Evolutionary conservation across 495 filamentous ascomycete species (phyloP), one percentile per base, ranked within the genome.

Genomic region (Apodospora peruviana): DNA sequence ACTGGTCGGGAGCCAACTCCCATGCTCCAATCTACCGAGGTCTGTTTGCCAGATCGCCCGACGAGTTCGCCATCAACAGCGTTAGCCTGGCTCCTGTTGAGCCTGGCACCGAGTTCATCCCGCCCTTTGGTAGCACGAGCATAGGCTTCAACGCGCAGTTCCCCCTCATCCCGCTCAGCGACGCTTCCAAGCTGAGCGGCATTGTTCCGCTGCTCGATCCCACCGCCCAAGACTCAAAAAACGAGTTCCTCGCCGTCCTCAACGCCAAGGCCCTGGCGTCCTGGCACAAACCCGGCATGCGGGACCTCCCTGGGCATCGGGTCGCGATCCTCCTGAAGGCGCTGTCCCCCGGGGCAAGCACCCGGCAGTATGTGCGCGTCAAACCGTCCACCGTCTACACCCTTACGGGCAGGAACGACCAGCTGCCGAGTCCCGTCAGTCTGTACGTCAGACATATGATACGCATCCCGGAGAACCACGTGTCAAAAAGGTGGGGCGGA

Each of bases 241-340:
- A 38, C 34, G 44, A 46, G 20, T 46, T 23, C 32, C 44, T 24
- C 5, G 44, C 44, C 20, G 17, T 38, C 14, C 44, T 46, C 8
- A 12, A 46, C 18, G 12, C 20, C 25, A 32, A 43, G 5, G 17
- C 14, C 1, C 1, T 24, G 19, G 14, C 4, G 10, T 41, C 39
- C 18, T 22, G 39, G 39, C 19, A 24, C 19, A n/a, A 11, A 9
- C 10, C 39, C 14, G 39, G 21, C 5, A 10, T 12, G 5, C n/a
- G 22, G 12, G 5, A 12, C 1, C 1, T 27, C 11, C 14, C 24
- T 14, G n/a, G 25, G 1, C n/a, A 18, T 16, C 12, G 23, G 1
- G 23, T 43, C 16, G 43, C 43, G 10, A 36, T 45, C 2, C 27
- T 21, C 9, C 10, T 45, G 10, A 45, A 45, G 20, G 3, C 29